These are phyloP conservation scores for Chaetoscypha palmicola DNA, from an alignment of 2,329 filamentous ascomycete genomes.

Conservation along the genomic window DNA sequence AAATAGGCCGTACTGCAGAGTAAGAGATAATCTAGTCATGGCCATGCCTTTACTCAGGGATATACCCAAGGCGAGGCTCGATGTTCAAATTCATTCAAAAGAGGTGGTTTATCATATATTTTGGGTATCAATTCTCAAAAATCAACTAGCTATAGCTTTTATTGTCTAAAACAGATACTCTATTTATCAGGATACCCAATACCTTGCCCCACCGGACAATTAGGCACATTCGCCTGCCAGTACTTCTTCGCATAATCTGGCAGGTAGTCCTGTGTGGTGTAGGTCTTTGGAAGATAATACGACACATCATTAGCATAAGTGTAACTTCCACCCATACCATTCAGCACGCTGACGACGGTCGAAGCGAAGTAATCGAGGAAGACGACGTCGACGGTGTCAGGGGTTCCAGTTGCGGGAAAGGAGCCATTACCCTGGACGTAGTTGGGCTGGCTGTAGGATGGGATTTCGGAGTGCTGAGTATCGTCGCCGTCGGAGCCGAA, in stretches of 20 bases:
- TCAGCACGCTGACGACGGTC: constrained; percentile 68
- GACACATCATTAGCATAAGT: constrained; percentile 26
- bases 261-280: constrained; percentile 29
- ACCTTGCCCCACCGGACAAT: constrained; percentile 25
- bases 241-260: constrained; percentile 29
- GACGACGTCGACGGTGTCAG: constrained; percentile 73
- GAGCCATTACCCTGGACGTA: constrained; percentile 64
- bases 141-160: too few species aligned
- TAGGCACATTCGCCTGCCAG: constrained; percentile 26
- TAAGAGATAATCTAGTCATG: too few species aligned
- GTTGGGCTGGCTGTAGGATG: constrained; percentile 73
- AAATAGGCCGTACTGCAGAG: too few species aligned
- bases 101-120: too few species aligned
- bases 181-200: constrained; percentile 16
- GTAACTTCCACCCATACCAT: constrained; percentile 31
- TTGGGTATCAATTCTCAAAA: too few species aligned
- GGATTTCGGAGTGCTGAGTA: constrained; percentile 68
- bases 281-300: constrained; percentile 28
- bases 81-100: too few species aligned
- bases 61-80: too few species aligned
- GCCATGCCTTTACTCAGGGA: too few species aligned
- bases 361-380: constrained; percentile 86
- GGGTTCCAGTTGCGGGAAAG: constrained; percentile 49
- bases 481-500: constrained; percentile 79
- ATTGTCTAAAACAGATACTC: too few species aligned